These are phyloP conservation scores for Globisporangium barbulae DNA, from an alignment of 352 stramenopile species.

Conservation along the genomic window DNA sequence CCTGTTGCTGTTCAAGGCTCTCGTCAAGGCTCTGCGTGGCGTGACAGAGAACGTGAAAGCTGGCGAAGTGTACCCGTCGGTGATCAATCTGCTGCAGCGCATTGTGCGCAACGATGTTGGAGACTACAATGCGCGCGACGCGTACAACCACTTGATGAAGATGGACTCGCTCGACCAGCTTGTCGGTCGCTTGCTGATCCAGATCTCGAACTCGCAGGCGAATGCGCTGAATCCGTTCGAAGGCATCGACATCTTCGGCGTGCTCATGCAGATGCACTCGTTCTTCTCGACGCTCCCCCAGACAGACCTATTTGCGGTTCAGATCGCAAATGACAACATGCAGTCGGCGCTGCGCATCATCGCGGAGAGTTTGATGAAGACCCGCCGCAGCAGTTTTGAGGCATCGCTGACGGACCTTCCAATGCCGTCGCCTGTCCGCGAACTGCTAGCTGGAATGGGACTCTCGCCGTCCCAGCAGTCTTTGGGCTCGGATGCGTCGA, in stretches of 20 bases:
- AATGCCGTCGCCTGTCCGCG: conserved; percentile 45
- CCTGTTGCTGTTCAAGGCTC: conserved; percentile 65
- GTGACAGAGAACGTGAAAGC: conserved; percentile 57
- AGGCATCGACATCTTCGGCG: conserved; percentile 73
- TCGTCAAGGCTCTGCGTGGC: conserved; percentile 58
- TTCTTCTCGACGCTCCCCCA: conserved; percentile 77
- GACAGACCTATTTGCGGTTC: conserved; percentile 59
- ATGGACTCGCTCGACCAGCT: conserved; percentile 79
- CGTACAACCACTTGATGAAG: conserved; percentile 68
- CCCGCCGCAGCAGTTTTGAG: conserved; percentile 49
- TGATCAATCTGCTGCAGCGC: conserved; percentile 77
- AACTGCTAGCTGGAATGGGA: conserved; percentile 43
- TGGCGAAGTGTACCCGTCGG: conserved; percentile 68
- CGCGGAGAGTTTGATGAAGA: conserved; percentile 53
- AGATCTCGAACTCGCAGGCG: conserved; percentile 57
- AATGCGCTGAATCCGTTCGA: conserved; percentile 65
- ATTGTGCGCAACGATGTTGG: conserved; percentile 76
- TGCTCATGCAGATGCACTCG: conserved; percentile 86
- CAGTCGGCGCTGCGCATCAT: conserved; percentile 66
- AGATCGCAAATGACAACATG: conserved; percentile 80
- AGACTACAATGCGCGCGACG: conserved; percentile 75
- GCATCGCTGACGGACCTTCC: conserved; percentile 57
- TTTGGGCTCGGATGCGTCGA: conserved; percentile 18
- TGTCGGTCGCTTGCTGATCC: conserved; percentile 64
- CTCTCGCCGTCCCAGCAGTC: conserved; percentile 22